Percentiles rank a stretch among this genome's conserved stretches.
These are phyloP conservation scores for Elongisporangium senticosum DNA, from an alignment of 352 stramenopile species.

Conservation along the genomic window DNA sequence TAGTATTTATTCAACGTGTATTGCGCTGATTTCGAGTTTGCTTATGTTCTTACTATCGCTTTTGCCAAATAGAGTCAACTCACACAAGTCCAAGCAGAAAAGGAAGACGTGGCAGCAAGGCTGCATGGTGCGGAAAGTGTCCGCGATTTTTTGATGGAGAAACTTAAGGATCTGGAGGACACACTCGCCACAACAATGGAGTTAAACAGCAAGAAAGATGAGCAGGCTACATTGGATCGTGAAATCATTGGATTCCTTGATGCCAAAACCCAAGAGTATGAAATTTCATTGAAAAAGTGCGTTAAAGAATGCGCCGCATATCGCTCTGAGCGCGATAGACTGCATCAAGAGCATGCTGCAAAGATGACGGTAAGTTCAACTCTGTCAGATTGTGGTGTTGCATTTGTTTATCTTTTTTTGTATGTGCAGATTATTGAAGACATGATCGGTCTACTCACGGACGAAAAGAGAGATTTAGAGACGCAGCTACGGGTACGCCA, in stretches of 20 bases:
- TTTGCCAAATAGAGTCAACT: constrained; percentile 33
- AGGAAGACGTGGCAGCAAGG: constrained; percentile 65
- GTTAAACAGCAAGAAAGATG: constrained; percentile 48
- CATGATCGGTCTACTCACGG: constrained; percentile 65
- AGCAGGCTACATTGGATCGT: constrained; percentile 58
- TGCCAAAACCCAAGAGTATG: constrained; percentile 71
- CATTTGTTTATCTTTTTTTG: constrained; percentile 1
- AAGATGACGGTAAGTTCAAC: constrained; percentile 43
- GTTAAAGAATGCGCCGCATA: constrained; percentile 52
- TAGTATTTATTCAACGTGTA: constrained; percentile 1
- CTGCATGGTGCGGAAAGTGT: constrained; percentile 75
- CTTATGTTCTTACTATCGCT: constrained; percentile 1
- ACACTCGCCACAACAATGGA: constrained; percentile 51
- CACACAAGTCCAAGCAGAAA: constrained; percentile 62
- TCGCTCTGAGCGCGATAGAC: constrained; percentile 29
- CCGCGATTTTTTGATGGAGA: constrained; percentile 82
- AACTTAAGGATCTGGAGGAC: constrained; percentile 74
- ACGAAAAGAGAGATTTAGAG: constrained; percentile 77
- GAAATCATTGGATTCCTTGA: constrained; percentile 85
- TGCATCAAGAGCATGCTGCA: constrained; percentile 47
- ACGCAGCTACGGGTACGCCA: constrained; percentile 43
- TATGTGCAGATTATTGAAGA: constrained; percentile 65
- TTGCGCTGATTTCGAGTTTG: neutral
- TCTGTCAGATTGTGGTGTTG: neutral
- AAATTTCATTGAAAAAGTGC: constrained; percentile 46